Evolutionary conservation across 345 rosid species (phyloP), one percentile per base, ranked within the genome.

Genomic region (Hibiscus trionum): DNA sequence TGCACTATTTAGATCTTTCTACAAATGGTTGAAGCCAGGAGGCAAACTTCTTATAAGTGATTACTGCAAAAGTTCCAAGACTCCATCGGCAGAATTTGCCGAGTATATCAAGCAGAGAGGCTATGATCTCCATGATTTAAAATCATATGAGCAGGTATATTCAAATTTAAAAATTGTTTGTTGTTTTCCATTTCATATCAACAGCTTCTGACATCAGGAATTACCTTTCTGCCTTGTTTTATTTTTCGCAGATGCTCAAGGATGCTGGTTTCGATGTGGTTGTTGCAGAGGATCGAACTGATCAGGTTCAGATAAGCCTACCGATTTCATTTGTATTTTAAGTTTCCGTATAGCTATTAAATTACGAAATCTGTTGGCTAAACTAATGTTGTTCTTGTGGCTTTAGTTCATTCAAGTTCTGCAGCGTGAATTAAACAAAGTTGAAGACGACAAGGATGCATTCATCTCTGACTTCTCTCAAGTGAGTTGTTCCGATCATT

Each of bases 21-120:
- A 75, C 85, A 92, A 86, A 82, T 95, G 99, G 97, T 73, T 92
- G 86, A 95, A 90, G 83, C 97, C 96, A 0, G 97, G 99, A 69
- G 99, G 99, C 10, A 90, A 77, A 82, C 84, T 95, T 78, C 99
- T 95, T 24, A 90, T 92, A 21, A 90, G 87, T 35, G 97, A 92
- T 71, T 95, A 95, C 82, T 92, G 99, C 81, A 89, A 69, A 75
- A 83, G 81, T 68, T 79, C 92, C 49, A 91, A 93, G 81, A 81
- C 84, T 14, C 90, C 99, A 49, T 84, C 93, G 4, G n/a, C 82
- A 35, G 93, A 89, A 70, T 92, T 95, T 61, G 80, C 88, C 0
- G 86, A 78, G 75, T 90, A 95, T 74, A 90, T 92, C 69, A 88
- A 84, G 79, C 88, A 90, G 80, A 85, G 99, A 84, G 99, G 98